Conservation (phyloP, 2,329 filamentous ascomycete genomes). For the Colletotrichum sp. region DNA sequence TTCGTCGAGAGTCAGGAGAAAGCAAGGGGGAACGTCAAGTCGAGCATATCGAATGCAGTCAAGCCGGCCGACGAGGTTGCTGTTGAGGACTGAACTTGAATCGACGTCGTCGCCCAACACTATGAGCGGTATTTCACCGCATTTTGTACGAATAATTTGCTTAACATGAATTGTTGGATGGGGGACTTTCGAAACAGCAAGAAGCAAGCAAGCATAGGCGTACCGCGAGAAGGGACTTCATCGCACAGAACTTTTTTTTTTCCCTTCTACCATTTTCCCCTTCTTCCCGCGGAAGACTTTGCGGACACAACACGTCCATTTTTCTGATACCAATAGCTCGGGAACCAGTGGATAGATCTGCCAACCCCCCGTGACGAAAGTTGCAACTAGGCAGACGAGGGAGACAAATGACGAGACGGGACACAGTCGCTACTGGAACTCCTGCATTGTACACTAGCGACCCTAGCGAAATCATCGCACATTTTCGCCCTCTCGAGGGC, state of each 20-base stretch:
- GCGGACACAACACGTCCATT: not conserved
- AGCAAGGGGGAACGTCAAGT: slow-evolving; percentile 57
- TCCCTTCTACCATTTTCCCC: not conserved
- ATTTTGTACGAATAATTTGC: slow-evolving; percentile 12
- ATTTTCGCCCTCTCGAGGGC: slow-evolving; percentile 3
- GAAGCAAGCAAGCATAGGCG: slow-evolving; percentile 20
- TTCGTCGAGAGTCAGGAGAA: slow-evolving; percentile 69
- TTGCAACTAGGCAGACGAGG: not conserved
- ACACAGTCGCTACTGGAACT: slow-evolving; percentile 10
- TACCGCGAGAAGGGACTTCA: slow-evolving; percentile 2
- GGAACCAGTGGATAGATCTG: not conserved
- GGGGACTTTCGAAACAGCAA: not conserved
- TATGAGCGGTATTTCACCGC: not conserved
- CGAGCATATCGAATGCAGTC: slow-evolving; percentile 31
- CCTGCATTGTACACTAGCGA: not conserved
- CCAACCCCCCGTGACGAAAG: not conserved
- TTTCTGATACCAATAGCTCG: not conserved
- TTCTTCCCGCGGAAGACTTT: not conserved
- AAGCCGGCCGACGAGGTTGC: slow-evolving; percentile 44
- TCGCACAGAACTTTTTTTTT: not conserved
- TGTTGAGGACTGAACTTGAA: slow-evolving; percentile 38
- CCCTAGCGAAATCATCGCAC: not conserved
- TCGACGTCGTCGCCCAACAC: not conserved
- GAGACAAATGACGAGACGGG: not conserved
- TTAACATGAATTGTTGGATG: not conserved